Conservation (phyloP, 2,329 filamentous ascomycete genomes). For the Epichloe bromicola region DNA sequence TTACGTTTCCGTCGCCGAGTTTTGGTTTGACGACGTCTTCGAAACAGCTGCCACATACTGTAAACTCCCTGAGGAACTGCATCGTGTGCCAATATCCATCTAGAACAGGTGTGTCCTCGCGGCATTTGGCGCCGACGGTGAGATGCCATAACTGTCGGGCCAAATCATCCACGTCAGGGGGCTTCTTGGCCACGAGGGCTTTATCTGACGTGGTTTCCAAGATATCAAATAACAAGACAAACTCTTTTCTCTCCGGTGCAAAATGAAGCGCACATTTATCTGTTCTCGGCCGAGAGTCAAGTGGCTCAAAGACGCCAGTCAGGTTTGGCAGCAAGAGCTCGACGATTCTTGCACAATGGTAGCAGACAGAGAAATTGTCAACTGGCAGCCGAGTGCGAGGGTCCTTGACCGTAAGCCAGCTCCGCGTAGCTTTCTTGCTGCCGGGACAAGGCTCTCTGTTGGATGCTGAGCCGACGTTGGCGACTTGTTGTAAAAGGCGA, state of each 20-base stretch:
- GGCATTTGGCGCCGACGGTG: slow-evolving; percentile 48
- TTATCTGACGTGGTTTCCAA: slow-evolving; percentile 44
- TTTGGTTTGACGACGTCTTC: slow-evolving; percentile 64
- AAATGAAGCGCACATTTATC: slow-evolving; percentile 59
- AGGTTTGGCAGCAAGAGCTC: slow-evolving; percentile 63
- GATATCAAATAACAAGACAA: slow-evolving; percentile 46
- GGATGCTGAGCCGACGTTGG: slow-evolving; percentile 39
- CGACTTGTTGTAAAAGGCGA: slow-evolving; percentile 56
- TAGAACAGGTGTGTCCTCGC: slow-evolving; percentile 46
- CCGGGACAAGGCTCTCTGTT: slow-evolving; percentile 45
- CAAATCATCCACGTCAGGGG: slow-evolving; percentile 47
- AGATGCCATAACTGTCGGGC: slow-evolving; percentile 50
- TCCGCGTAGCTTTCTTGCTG: slow-evolving; percentile 38
- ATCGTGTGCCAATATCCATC: slow-evolving; percentile 66
- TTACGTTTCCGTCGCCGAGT: slow-evolving; percentile 34
- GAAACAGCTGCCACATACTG: slow-evolving; percentile 80
- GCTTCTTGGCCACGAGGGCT: slow-evolving; percentile 29
- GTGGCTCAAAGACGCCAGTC: slow-evolving; percentile 48
- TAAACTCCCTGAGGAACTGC: slow-evolving; percentile 60
- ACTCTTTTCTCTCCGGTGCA: slow-evolving; percentile 35
- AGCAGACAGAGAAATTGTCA: slow-evolving; percentile 62
- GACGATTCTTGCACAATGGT: slow-evolving; percentile 58
- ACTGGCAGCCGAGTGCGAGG: slow-evolving; percentile 50
- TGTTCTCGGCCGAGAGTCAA: slow-evolving; percentile 32
- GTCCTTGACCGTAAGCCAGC: slow-evolving; percentile 68